A percentile compares a stretch with the other conserved stretches of the same genome.
phyloP scores from a whole-genome alignment of 208 protist species.

The Acanthamoeba castellanii region DNA sequence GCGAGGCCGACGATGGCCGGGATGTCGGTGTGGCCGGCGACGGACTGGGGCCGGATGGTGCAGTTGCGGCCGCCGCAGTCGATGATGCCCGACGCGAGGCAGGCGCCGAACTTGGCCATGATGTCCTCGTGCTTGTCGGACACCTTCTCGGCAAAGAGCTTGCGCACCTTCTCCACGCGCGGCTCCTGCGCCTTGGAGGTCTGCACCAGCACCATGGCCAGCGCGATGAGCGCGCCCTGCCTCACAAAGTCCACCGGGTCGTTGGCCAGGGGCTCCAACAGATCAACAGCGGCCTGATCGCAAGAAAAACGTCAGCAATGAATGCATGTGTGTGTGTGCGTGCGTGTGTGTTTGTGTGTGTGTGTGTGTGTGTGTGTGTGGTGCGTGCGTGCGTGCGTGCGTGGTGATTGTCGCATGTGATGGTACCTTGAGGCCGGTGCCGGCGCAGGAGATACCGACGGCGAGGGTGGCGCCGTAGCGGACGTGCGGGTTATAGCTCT shows the following conservation, averaged over 20 bases:
- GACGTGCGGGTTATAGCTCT: constrained; percentile 99
- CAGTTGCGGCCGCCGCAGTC: constrained; percentile 97
- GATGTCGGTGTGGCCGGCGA: constrained; percentile 95
- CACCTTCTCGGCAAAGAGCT: constrained; percentile 85
- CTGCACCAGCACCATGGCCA: constrained; percentile 98
- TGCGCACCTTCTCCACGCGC: constrained; percentile 89
- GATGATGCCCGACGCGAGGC: constrained; percentile 97
- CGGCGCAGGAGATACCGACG: constrained; percentile 98
- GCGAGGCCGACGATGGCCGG: constrained; percentile 97
- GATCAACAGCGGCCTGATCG: constrained; percentile 92
- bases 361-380: neutral
- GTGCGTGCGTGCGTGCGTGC: neutral
- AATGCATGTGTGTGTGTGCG: neutral
- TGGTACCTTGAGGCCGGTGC: constrained; percentile 91
- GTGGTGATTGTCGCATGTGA: neutral
- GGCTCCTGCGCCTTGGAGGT: constrained; percentile 92
- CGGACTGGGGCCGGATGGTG: constrained; percentile 91
- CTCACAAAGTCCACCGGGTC: constrained; percentile 98
- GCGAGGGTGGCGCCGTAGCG: constrained; percentile 98
- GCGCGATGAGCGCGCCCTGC: constrained; percentile 97
- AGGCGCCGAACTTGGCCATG: constrained; percentile 98
- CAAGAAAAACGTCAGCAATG: neutral
- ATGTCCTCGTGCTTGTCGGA: constrained; percentile 95
- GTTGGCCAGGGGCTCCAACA: constrained; percentile 95
- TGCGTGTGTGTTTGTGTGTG: too few species aligned